Evolutionary conservation across 768 basidiomycete species (phyloP).

Genomic region (Termitomyces titanicus): DNA sequence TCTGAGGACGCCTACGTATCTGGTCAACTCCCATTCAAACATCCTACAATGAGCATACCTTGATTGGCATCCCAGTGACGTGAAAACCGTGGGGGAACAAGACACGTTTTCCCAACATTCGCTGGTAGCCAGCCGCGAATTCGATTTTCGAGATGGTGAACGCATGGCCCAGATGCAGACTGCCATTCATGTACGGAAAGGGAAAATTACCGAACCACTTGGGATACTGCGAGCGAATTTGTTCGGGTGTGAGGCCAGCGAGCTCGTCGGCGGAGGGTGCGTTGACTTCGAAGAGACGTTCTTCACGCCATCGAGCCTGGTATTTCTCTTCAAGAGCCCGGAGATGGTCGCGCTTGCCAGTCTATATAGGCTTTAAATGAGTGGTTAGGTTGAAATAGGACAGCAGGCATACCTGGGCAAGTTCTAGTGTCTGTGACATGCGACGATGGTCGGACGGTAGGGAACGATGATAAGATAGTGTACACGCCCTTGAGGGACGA

Average conservation of each 20-base stretch:
- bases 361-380: slow-evolving; percentile 46
- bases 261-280: slow-evolving; percentile 72
- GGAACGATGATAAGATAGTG: slow-evolving; percentile 24
- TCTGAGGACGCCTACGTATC: slow-evolving; percentile 81
- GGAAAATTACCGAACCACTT: slow-evolving; percentile 99
- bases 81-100: slow-evolving; percentile 98
- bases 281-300: slow-evolving; percentile 79
- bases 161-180: slow-evolving; percentile 93
- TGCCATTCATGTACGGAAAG: slow-evolving; percentile 98
- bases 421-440: slow-evolving; percentile 65
- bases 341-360: slow-evolving; percentile 89
- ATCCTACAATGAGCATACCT: slow-evolving; percentile 51
- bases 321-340: slow-evolving; percentile 80
- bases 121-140: slow-evolving; percentile 91
- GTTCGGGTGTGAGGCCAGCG: slow-evolving; percentile 54
- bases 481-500: slow-evolving; percentile 32
- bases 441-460: slow-evolving; percentile 13
- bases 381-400: background rate
- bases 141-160: slow-evolving; percentile 99
- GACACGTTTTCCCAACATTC: slow-evolving; percentile 91
- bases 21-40: background rate
- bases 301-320: slow-evolving; percentile 75
- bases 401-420: slow-evolving; percentile 47
- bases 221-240: slow-evolving; percentile 75
- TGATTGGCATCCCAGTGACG: slow-evolving; percentile 99